These are phyloP conservation scores for Danielia reshetovae DNA, from an alignment of 805 yeast genomes.

Conservation along the genomic window DNA sequence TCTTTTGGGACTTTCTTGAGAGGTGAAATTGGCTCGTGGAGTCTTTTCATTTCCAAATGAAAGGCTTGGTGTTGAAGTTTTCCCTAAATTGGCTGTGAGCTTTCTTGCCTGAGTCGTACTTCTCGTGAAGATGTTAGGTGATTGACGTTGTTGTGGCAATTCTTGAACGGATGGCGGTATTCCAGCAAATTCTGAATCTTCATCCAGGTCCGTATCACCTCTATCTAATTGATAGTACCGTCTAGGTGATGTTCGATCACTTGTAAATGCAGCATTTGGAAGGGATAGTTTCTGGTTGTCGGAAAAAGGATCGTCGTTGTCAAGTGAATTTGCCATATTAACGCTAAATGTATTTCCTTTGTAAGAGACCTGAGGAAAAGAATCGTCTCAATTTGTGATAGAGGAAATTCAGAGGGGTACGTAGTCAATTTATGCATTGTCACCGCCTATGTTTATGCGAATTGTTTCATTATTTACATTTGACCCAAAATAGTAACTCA, in stretches of 20 bases:
- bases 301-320: conserved; percentile 30
- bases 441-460: not conserved
- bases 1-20: conserved; percentile 65
- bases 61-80: conserved; percentile 9
- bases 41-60: conserved; percentile 24
- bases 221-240: conserved; percentile 25
- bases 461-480: not conserved
- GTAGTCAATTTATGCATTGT: too few species aligned
- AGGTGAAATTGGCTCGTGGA: conserved; percentile 64
- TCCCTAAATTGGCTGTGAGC: conserved; percentile 1
- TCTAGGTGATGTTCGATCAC: conserved; percentile 35
- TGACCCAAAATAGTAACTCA: conserved; percentile 2
- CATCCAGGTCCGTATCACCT: conserved; percentile 20
- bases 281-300: conserved; percentile 28
- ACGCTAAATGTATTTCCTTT: too few species aligned
- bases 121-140: conserved; percentile 43
- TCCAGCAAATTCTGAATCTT: conserved; percentile 20
- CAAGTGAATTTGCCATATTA: conserved; percentile 32
- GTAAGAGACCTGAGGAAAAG: too few species aligned
- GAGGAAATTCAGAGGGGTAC: too few species aligned
- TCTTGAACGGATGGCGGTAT: conserved; percentile 30
- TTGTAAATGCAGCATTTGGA: conserved; percentile 39
- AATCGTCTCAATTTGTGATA: too few species aligned
- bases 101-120: conserved; percentile 25
- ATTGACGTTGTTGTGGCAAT: conserved; percentile 28